Conservation (phyloP, 192 early-diverging fungal genomes). For the Mortierella alpina region DNA sequence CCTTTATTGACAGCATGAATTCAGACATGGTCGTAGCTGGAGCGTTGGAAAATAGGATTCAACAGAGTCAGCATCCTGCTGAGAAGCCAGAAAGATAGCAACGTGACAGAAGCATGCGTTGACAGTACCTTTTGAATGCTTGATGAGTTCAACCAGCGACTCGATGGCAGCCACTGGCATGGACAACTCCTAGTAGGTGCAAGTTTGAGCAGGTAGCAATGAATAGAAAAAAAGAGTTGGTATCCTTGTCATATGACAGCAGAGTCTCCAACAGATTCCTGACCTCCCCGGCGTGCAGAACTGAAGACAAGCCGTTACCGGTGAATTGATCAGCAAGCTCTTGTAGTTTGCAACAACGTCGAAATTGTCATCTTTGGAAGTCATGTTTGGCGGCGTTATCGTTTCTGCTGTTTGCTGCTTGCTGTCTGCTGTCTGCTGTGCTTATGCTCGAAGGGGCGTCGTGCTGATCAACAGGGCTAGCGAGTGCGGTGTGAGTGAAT, state of each 20-base stretch:
- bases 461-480: neutral
- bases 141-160: slow-evolving; percentile 75
- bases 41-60: neutral
- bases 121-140: slow-evolving; percentile 63
- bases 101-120: neutral
- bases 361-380: slow-evolving; percentile 34
- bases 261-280: too few species aligned
- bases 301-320: slow-evolving; percentile 8
- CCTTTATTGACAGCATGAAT: slow-evolving; percentile 82
- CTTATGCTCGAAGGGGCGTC: neutral
- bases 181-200: slow-evolving; percentile 66
- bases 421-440: neutral
- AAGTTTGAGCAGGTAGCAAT: too few species aligned
- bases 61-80: neutral
- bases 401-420: neutral
- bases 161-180: slow-evolving; percentile 82
- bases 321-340: slow-evolving; percentile 37
- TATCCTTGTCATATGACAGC: too few species aligned
- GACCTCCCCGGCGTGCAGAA: too few species aligned
- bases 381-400: neutral
- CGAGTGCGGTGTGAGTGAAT: too few species aligned
- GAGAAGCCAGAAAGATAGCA: neutral
- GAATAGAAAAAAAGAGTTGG: too few species aligned
- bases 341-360: slow-evolving; percentile 52
- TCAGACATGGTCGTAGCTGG: slow-evolving; percentile 90